These are phyloP conservation scores for Trametes cubensis DNA, from an alignment of 768 basidiomycete genomes.

Conservation along the genomic window DNA sequence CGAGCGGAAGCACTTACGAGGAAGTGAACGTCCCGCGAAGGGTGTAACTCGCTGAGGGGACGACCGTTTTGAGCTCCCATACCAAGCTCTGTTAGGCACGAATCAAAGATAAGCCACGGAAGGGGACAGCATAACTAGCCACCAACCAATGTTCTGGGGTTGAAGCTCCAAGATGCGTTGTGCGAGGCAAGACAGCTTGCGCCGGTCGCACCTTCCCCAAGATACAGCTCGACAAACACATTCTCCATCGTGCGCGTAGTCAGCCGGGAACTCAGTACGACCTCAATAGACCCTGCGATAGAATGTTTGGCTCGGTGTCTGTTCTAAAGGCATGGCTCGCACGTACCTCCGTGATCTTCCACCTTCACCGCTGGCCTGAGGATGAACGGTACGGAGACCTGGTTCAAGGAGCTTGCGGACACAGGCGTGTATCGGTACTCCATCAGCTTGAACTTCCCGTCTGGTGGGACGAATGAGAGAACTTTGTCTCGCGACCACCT, in stretches of 20 bases:
- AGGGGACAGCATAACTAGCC: neutral
- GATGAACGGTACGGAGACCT: conserved; percentile 39
- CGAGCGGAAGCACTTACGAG: conserved; percentile 43
- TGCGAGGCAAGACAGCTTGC: conserved; percentile 73
- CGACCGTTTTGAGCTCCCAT: conserved; percentile 76
- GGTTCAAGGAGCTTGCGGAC: conserved; percentile 26
- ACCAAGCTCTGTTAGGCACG: conserved; percentile 58
- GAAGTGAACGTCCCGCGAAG: conserved; percentile 80
- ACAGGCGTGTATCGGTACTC: conserved; percentile 72
- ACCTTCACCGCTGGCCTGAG: conserved; percentile 38
- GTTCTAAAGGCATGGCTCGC: neutral
- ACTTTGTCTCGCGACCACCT: conserved; percentile 77
- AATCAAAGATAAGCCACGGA: neutral
- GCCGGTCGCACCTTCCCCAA: conserved; percentile 73
- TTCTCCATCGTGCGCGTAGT: conserved; percentile 70
- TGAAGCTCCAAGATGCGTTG: conserved; percentile 81
- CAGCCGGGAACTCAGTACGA: conserved; percentile 65
- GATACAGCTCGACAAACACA: conserved; percentile 67
- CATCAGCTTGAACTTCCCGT: conserved; percentile 82
- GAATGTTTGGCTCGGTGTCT: conserved; percentile 10
- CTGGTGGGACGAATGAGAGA: conserved; percentile 92
- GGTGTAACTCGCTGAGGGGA: conserved; percentile 67
- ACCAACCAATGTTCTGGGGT: conserved; percentile 42
- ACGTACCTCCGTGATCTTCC: conserved; percentile 45
- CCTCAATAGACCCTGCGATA: conserved; percentile 55